Evolutionary conservation across 495 filamentous ascomycete genomes (phyloP), one percentile per base, ranked within the genome.

Genomic region (Talaromyces proteolyticus): DNA sequence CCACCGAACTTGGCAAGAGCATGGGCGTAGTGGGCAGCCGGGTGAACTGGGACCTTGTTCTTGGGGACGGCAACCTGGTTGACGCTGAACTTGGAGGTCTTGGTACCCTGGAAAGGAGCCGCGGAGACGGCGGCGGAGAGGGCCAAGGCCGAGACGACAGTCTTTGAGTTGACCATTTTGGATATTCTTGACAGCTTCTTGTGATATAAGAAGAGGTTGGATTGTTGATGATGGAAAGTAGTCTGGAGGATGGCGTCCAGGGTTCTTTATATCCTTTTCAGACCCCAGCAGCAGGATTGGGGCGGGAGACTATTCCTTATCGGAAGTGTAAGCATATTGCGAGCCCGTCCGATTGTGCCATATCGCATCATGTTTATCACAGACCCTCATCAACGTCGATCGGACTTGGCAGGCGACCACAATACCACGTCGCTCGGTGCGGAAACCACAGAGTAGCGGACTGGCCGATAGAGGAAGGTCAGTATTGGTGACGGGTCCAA

Each of bases 161-260:
- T 68, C 62, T 59, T 70, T 60, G 72, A 61, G 59, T 67, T 62
- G 58, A 74, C 68, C 70, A 74, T 74, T 40, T 26, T 70, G 63
- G 46, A 3, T n/a, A 16, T n/a, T 16, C 7, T 6, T 41, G 16
- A 6, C 7, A 41, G n/a, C 10, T 10, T 17, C 18, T 7, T 20
- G 7, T 17, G 38, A 3, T 16, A 17, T 17, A 16, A 11, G 18
- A 7, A 20, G 36, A 49, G 37, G 25, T 6, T 47, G 45, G 23
- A 14, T 22, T 3, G 23, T 47, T 34, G 45, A 47, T 34, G 19
- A 21, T 14, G n/a, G 25, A 22, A 41, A 49, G 45, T 23, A 20
- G n/a, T 2, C 3, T 17, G 18, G 18, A 41, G 38, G 38, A 41
- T 17, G 38, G 38, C 14, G 29, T 10, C 8, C 8, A 14, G 1